A percentile compares a stretch with the other conserved stretches of the same genome.
Conservation (phyloP, 176 grass and related monocot species). For the Oryza punctata region DNA sequence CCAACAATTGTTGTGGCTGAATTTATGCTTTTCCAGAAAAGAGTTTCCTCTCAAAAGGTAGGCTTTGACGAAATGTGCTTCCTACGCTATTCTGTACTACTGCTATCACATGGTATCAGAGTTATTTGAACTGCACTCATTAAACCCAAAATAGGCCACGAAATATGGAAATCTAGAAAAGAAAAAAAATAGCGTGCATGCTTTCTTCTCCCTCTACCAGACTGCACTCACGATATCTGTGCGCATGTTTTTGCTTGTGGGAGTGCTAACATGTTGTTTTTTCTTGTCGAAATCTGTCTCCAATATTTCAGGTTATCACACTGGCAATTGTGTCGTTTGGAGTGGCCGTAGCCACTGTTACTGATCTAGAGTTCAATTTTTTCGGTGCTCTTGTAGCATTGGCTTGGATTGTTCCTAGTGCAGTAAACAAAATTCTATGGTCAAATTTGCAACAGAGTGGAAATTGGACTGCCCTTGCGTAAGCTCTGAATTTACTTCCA, state of each 20-base stretch:
- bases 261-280: neutral
- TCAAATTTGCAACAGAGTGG: conserved; percentile 87
- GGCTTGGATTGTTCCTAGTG: conserved; percentile 90
- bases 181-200: neutral
- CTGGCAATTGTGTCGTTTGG: conserved; percentile 71
- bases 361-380: conserved; percentile 94
- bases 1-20: conserved; percentile 91
- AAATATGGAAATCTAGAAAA: neutral
- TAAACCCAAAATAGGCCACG: neutral
- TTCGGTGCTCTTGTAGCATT: conserved; percentile 90
- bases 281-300: conserved; percentile 2
- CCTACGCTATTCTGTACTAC: neutral
- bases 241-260: conserved; percentile 15
- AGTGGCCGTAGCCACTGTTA: conserved; percentile 85
- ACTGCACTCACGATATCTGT: conserved; percentile 4
- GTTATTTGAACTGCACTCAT: neutral
- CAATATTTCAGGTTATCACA: conserved; percentile 61
- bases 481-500: conserved; percentile 43
- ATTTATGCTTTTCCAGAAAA: conserved; percentile 84
- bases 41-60: conserved; percentile 80
- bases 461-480: conserved; percentile 97
- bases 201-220: conserved; percentile 27
- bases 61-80: neutral
- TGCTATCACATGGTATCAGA: neutral
- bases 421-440: conserved; percentile 96